A percentile compares a stretch with the other conserved stretches of the same genome.
These are phyloP conservation scores for Pyrenula aspistea DNA, from an alignment of 495 filamentous ascomycete species.

Conservation along the genomic window DNA sequence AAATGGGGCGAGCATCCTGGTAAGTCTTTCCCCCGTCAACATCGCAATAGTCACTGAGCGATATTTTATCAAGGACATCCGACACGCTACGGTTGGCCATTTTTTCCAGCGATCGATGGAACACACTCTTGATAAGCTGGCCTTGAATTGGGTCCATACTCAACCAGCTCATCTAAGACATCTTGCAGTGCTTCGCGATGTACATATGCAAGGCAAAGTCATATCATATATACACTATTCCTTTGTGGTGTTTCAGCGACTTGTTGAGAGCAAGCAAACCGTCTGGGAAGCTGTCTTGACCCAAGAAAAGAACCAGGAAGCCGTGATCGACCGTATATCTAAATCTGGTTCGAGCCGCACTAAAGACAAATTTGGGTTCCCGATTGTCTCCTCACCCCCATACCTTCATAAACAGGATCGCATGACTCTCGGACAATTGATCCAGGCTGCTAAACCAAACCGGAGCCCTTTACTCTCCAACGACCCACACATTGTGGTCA, in stretches of 20 bases:
- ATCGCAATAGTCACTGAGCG: neutral
- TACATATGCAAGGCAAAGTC: slow-evolving; percentile 34
- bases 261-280: slow-evolving; percentile 41
- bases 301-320: slow-evolving; percentile 23
- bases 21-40: slow-evolving; percentile 18
- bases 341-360: slow-evolving; percentile 23
- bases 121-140: slow-evolving; percentile 38
- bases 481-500: neutral
- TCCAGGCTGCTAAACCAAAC: slow-evolving; percentile 15
- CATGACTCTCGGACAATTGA: slow-evolving; percentile 33
- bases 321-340: slow-evolving; percentile 15
- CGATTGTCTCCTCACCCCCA: slow-evolving; percentile 14
- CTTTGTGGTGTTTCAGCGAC: slow-evolving; percentile 38
- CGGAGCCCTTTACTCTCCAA: neutral
- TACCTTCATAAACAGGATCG: slow-evolving; percentile 29
- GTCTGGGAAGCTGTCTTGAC: slow-evolving; percentile 48
- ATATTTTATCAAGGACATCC: slow-evolving; percentile 5
- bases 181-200: slow-evolving; percentile 51
- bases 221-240: slow-evolving; percentile 50
- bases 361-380: slow-evolving; percentile 44
- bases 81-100: slow-evolving; percentile 32
- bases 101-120: slow-evolving; percentile 50
- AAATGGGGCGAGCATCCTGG: slow-evolving; percentile 37
- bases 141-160: slow-evolving; percentile 45
- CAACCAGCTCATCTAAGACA: slow-evolving; percentile 54